phyloP scores from a whole-genome alignment of 1,139 yeast genomes.

The Yamadazyma triangularis region DNA sequence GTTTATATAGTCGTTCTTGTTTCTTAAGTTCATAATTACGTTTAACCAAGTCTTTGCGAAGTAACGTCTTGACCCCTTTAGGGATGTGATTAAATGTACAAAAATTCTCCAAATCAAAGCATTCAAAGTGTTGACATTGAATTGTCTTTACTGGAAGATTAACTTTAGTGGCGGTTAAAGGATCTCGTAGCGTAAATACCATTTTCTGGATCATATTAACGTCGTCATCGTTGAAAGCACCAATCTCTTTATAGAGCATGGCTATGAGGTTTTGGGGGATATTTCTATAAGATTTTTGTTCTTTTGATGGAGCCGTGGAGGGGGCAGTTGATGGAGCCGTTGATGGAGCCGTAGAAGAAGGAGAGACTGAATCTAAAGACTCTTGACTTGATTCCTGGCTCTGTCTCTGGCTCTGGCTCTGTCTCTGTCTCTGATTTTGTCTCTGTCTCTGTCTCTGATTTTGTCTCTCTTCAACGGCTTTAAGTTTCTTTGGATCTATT shows the following conservation, averaged over 20 bases:
- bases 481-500: too few relatives aligned
- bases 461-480: too few relatives aligned
- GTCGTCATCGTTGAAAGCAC: conserved; percentile 19
- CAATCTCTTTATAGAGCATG: conserved; percentile 19
- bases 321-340: too few relatives aligned
- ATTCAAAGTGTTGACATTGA: conserved; percentile 39
- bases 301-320: too few relatives aligned
- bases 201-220: conserved; percentile 23
- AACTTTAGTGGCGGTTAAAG: conserved; percentile 34
- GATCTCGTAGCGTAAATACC: conserved; percentile 27
- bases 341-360: too few relatives aligned
- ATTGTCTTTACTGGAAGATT: conserved; percentile 37
- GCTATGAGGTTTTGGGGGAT: conserved; percentile 24
- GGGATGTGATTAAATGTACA: conserved; percentile 37
- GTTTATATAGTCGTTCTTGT: conserved; percentile 7
- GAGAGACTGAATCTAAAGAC: too few relatives aligned
- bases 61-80: conserved; percentile 20
- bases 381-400: too few relatives aligned
- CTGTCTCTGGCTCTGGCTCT: too few relatives aligned
- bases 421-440: too few relatives aligned
- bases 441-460: too few relatives aligned
- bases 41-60: conserved; percentile 24
- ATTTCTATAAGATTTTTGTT: conserved; percentile 20
- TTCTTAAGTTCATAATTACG: conserved; percentile 23
- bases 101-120: conserved; percentile 43